Conservation (phyloP, 1,284 basidiomycete genomes). For the Uromyces viciae-fabae region DNA sequence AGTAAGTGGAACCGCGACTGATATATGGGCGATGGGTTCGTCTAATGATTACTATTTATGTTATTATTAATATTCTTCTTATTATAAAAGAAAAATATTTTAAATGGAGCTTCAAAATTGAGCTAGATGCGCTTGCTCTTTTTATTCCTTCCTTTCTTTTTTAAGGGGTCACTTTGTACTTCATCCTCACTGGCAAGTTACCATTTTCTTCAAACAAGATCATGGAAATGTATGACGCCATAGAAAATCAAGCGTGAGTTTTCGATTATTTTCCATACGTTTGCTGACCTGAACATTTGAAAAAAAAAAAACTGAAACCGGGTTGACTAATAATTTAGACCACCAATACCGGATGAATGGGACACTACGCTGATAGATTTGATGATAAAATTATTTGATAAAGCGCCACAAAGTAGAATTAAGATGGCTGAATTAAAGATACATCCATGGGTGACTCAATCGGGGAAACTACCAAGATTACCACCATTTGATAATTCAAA, state of each 20-base stretch:
- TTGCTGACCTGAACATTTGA: background rate
- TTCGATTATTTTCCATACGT: background rate
- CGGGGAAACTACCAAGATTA: slow-evolving; percentile 52
- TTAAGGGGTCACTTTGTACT: slow-evolving; percentile 61
- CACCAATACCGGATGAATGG: slow-evolving; percentile 54
- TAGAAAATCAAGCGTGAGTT: slow-evolving; percentile 57
- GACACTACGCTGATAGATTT: slow-evolving; percentile 53
- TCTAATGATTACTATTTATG: background rate
- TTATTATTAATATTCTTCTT: background rate
- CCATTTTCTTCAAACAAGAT: slow-evolving; percentile 59
- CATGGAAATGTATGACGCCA: slow-evolving; percentile 59
- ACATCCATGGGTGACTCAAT: slow-evolving; percentile 57
- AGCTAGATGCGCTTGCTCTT: background rate
- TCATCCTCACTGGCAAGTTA: slow-evolving; percentile 59
- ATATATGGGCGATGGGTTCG: slow-evolving; percentile 61
- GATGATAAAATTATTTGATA: slow-evolving; percentile 55
- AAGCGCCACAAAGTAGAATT: slow-evolving; percentile 55
- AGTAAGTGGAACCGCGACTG: slow-evolving; percentile 59
- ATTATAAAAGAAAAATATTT: background rate
- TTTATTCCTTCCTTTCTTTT: background rate
- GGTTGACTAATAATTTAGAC: too few species aligned
- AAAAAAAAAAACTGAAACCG: too few species aligned
- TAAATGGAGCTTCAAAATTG: too few species aligned
- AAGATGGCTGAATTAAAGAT: slow-evolving; percentile 55
- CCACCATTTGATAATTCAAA: slow-evolving; percentile 46